Base-by-base conservation (phyloP, 2,329 filamentous ascomycete genomes). In the Nemania bipapillata region DNA sequence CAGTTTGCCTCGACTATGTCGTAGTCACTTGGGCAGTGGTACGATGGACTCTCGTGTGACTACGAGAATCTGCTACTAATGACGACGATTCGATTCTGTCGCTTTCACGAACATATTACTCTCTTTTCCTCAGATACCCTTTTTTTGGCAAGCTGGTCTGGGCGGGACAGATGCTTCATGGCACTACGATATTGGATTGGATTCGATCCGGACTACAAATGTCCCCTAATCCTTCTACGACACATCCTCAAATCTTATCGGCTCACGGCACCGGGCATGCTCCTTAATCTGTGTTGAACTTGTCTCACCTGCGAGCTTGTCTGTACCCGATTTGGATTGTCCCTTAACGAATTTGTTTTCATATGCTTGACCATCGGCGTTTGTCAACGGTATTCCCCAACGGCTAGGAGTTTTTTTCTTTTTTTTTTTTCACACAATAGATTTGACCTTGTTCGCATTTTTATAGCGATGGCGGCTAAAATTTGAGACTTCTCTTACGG, bases 51-150 rank as follows among this genome's bases (percentile, higher is more conserved):
- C 66, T 62, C 50, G 47, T 42, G 24, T 30, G 49, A 45, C 57
- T 54, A 59, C 68, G 35, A 64, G 70, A 65, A 69, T 53, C 70
- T 61, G 55, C 69, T 35, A 67, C 63, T 65, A 72, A 71, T 68
- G 68, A 71, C 62, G 67, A 58, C 50, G 71, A 69, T 71, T 71
- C 70, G 56, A n/a, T 73, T 72, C 70, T 66, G 72, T 71, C 70
- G 73, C 70, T 66, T 76, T 76, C 73, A 76, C 73, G 74, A 73
- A 76, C 75, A 77, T 76, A 74, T 71, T 66, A 42, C 62, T 55
- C 56, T 54, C 73, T 74, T 73, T 73, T 71, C 67, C 74, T 74
- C 70, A 75, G 75, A 79, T 78, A 78, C 74, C 76, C 77, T 74
- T 70, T 66, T n/a, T n/a, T 76, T 67, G 69, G 74, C 69, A 66